Evolutionary conservation across 192 early-diverging fungal genomes (phyloP).

Genomic region (Backusella australiensis): DNA sequence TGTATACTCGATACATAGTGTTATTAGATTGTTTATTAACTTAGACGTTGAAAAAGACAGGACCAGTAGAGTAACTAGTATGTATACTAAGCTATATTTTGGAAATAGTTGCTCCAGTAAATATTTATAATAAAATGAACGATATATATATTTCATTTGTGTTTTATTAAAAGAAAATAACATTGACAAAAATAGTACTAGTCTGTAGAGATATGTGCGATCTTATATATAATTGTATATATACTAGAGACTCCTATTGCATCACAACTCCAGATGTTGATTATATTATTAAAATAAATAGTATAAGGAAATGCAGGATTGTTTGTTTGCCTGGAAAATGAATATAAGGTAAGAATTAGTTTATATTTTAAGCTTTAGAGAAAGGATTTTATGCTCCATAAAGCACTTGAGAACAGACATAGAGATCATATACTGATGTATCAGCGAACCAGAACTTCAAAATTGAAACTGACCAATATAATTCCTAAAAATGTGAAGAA

Average conservation of each 20-base stretch:
- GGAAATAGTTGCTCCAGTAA: neutral
- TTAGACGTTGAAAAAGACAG: neutral
- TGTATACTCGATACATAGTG: neutral
- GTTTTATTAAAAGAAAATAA: neutral
- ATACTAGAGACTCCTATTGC: neutral
- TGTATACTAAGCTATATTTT: neutral
- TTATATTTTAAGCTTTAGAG: neutral
- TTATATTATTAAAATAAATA: neutral
- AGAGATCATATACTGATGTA: neutral
- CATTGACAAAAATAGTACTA: neutral
- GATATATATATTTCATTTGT: neutral
- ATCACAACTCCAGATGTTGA: neutral
- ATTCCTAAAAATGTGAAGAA: neutral
- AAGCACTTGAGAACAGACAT: neutral
- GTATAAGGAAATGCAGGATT: neutral
- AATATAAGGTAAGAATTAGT: neutral
- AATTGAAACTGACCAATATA: neutral
- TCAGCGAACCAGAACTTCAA: neutral
- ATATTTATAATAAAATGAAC: neutral
- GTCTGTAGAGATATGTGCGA: neutral
- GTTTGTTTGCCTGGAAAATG: neutral
- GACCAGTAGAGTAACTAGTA: neutral
- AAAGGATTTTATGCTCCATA: neutral
- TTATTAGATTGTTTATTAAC: neutral
- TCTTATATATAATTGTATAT: neutral